A percentile compares a stretch with the other conserved stretches of the same genome.
phyloP scores from a whole-genome alignment of 176 grass and related monocot genomes.

The Triticum monococcum region DNA sequence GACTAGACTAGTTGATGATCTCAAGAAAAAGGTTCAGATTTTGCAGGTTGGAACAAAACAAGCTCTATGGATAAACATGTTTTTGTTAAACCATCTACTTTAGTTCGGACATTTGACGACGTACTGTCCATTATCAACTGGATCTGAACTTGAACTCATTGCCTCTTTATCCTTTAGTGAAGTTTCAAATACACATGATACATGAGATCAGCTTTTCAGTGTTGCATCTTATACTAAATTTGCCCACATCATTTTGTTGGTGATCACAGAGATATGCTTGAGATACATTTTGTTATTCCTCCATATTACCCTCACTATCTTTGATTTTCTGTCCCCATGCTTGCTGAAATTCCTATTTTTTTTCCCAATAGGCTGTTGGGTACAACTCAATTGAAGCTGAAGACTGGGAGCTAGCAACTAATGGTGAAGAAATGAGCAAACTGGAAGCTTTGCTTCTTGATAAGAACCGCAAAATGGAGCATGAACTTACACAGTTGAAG shows the following conservation, averaged over 20 bases:
- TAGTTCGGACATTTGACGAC: neutral
- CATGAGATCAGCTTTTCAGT: constrained; percentile 11
- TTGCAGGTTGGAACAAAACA: constrained; percentile 62
- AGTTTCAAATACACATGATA: constrained; percentile 11
- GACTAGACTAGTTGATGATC: constrained; percentile 88
- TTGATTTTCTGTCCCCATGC: constrained; percentile 29
- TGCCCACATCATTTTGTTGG: neutral
- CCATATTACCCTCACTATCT: neutral
- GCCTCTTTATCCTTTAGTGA: neutral
- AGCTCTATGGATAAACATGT: neutral
- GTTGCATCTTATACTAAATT: neutral
- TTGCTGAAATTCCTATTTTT: constrained; percentile 15
- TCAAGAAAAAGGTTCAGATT: constrained; percentile 97
- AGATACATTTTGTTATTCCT: neutral
- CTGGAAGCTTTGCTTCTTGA: constrained; percentile 95
- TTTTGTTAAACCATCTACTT: constrained; percentile 7
- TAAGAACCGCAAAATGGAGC: constrained; percentile 99
- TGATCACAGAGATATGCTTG: constrained; percentile 10
- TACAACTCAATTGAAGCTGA: constrained; percentile 99
- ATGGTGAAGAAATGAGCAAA: constrained; percentile 99
- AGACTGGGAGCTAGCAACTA: constrained; percentile 98
- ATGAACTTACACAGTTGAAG: constrained; percentile 99
- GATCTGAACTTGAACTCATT: neutral
- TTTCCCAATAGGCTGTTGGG: constrained; percentile 75
- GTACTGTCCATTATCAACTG: neutral